These are phyloP conservation scores for Ricinus communis DNA, from an alignment of 345 rosid species.

Conservation along the genomic window DNA sequence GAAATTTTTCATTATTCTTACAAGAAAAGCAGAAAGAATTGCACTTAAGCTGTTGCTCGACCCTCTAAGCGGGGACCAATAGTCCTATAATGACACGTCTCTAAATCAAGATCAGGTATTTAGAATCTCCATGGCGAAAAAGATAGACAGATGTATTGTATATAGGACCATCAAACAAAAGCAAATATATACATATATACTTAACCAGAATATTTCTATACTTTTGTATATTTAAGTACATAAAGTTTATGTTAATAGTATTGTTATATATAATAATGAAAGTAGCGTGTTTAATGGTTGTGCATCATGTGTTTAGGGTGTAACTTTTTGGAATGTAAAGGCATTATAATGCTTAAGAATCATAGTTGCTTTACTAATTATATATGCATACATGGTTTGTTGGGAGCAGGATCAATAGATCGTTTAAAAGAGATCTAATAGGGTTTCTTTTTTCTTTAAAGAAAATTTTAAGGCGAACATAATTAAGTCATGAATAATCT, in stretches of 20 bases:
- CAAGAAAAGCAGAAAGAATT: not conserved
- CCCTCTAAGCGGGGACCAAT: constrained; percentile 42
- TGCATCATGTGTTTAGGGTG: constrained; percentile 32
- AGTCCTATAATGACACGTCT: constrained; percentile 20
- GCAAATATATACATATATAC: not conserved
- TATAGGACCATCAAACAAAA: not conserved
- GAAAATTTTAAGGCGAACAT: not conserved
- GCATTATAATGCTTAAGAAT: not conserved
- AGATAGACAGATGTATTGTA: not conserved
- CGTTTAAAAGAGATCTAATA: constrained; percentile 23
- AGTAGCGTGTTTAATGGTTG: constrained; percentile 12
- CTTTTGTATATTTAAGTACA: too few species aligned
- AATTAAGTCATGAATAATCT: not conserved
- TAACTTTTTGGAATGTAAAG: constrained; percentile 17
- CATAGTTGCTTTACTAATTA: too few species aligned
- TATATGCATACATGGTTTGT: not conserved
- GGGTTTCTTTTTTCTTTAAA: not conserved
- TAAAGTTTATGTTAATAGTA: too few species aligned
- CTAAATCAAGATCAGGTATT: not conserved
- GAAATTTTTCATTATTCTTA: constrained; percentile 6
- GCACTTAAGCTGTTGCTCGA: constrained; percentile 8
- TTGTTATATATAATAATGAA: not conserved
- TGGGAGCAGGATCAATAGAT: constrained; percentile 5
- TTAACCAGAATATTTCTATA: too few species aligned
- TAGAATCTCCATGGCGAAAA: constrained; percentile 6